Base-by-base conservation (phyloP, 2,329 filamentous ascomycete genomes). In the Amesomyces nigricolor region DNA sequence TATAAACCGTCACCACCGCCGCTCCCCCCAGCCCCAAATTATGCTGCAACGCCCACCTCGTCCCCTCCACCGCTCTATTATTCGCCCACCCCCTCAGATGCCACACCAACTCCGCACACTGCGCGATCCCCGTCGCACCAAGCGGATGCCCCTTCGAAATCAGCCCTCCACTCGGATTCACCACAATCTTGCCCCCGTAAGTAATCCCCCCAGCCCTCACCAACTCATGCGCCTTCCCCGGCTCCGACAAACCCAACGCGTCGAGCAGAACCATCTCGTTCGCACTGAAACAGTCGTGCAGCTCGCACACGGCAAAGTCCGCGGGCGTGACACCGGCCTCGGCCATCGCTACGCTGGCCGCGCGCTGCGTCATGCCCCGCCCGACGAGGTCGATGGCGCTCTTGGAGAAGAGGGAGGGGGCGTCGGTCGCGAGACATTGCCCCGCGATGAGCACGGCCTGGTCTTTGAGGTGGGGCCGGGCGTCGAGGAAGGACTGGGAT, bases 81-180 rank as follows among this genome's bases (percentile, higher is more conserved):
- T 94, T 96, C 17, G 92, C 92, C 92, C 92, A 96, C 11, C 92
- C 92, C 61, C 92, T 83, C 64, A 97, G 78, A 68, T 97, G 92
- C 92, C 92, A 97, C 29, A 95, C 88, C 11, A 97, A 77, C 75
- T 97, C 92, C 5, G 92, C 89, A 68, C 91, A 96, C 74, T 97
- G 92, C 11, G 92, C 94, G 51, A 97, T 80, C n/a, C 94, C 92
- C 0, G 90, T 95, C 0, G 92, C 92, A 35, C 92, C 92, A 4
- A 97, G 83, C 0, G 94, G 92, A 71, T 97, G 92, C 40, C 92
- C 94, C 77, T 97, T 97, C 60, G 88, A 94, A 66, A 97, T 97
- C 54, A 97, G 81, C 1, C 94, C 94, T 43, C 92, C 94, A 0
- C 89, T 95, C 1, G 92, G 92, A 73, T 97, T 97, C 70, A 97